phyloP scores from a whole-genome alignment of 75 land plant genomes.

The Cunninghamia lanceolata region DNA sequence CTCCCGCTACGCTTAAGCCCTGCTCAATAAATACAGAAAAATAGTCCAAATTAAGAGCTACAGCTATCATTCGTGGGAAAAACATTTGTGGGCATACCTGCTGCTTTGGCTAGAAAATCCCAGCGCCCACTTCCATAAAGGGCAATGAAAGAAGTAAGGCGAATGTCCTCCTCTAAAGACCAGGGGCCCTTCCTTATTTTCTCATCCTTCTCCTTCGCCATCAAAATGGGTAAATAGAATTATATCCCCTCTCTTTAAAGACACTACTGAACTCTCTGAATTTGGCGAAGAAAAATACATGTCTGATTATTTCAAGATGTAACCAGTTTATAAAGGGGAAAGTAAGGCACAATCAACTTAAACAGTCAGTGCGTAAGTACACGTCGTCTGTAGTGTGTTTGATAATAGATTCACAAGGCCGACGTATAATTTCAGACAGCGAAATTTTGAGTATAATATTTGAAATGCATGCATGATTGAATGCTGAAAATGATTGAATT shows the following conservation, averaged over 20 bases:
- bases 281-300: background rate
- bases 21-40: background rate
- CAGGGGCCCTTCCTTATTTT: constrained; percentile 54
- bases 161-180: constrained; percentile 52
- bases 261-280: background rate
- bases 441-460: background rate
- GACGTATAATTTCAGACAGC: background rate
- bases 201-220: constrained; percentile 1
- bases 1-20: constrained; percentile 77
- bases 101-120: constrained; percentile 49
- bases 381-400: background rate
- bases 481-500: background rate
- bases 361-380: background rate
- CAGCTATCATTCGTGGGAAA: background rate
- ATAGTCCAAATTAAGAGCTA: background rate
- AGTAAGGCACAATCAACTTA: too few relatives aligned
- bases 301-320: background rate
- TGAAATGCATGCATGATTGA: background rate
- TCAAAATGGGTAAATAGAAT: background rate
- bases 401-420: background rate
- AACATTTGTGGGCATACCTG: constrained; percentile 25
- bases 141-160: constrained; percentile 21
- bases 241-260: background rate
- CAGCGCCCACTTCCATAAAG: constrained; percentile 47
- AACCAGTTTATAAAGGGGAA: too few relatives aligned